Base-by-base conservation (phyloP, 2,329 filamentous ascomycete species). In the Catunica adiposa region DNA sequence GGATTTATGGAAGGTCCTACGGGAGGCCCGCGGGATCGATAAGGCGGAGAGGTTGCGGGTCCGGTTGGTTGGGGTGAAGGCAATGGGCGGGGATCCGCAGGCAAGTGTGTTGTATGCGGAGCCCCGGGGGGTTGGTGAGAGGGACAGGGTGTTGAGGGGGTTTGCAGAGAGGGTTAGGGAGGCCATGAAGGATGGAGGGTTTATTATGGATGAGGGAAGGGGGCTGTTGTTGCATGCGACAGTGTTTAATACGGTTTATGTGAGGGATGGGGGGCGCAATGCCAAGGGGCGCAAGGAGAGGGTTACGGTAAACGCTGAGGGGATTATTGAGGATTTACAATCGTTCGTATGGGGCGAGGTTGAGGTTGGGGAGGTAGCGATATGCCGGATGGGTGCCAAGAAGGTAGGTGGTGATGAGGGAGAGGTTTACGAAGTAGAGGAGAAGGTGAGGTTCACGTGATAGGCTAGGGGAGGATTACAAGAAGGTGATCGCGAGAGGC, bases 351-450 rank as follows among this genome's bases (percentile, higher is more conserved):
- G 44, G 44, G 20, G 44, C 17, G 4, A 25, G 20, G 17, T 20
- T 17, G 8, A 25, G 20, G 2, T 20, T 34, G 11, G 25, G 23
- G 22, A 9, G 3, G 69, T 96, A 42, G 81, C 83, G 51, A 82
- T 96, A 38, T 96, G 88, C 65, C 81, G 79, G 64, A 95, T 96
- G 89, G 88, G 89, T 0, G 88, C 88, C 8, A 84, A 82, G 72
- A 80, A 77, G 62, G 70, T 70, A 17, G 67, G 79, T 26, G 70
- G 76, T 6, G 69, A 75, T 1, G 76, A 74, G 8, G 75, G 77
- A 55, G 71, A 70, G 60, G 73, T 66, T 11, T 80, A 80, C 58
- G 74, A 76, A 60, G 73, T 76, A 7, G 77, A 70, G 61, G 74
- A 70, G 3, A 73, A 77, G 63, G 68, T 76, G 37, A 64, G 56